phyloP scores from a whole-genome alignment of 495 filamentous ascomycete genomes.

The Annulohypoxylon stygium region DNA sequence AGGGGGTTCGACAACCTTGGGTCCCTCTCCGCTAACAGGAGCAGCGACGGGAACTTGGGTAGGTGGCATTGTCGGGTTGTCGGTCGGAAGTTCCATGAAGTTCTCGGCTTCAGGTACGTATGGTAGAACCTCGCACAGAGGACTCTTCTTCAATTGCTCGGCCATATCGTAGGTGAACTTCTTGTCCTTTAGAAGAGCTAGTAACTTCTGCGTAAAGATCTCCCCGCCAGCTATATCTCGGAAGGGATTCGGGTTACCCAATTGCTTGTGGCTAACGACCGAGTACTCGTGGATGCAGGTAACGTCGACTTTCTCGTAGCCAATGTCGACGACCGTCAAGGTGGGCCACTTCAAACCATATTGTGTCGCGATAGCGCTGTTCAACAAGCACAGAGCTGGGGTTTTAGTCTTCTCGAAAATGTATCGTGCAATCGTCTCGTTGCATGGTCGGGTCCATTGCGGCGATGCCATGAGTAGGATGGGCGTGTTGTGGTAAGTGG shows the following conservation, averaged over 20 bases:
- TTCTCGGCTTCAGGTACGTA: constrained; percentile 69
- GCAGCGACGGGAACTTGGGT: constrained; percentile 64
- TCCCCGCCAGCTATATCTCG: constrained; percentile 85
- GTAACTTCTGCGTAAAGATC: constrained; percentile 82
- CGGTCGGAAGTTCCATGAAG: constrained; percentile 67
- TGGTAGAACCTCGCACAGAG: constrained; percentile 89
- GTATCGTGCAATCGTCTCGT: constrained; percentile 86
- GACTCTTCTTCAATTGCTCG: constrained; percentile 91
- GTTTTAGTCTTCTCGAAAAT: constrained; percentile 97
- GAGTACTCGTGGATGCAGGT: constrained; percentile 86
- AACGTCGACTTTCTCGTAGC: constrained; percentile 89
- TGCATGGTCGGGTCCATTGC: constrained; percentile 84
- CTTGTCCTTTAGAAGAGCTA: constrained; percentile 74
- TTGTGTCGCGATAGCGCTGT: constrained; percentile 83
- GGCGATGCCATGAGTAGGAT: constrained; percentile 90
- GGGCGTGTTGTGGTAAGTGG: constrained; percentile 89
- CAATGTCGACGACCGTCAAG: constrained; percentile 89
- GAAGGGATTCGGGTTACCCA: constrained; percentile 62
- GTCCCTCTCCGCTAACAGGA: constrained; percentile 46
- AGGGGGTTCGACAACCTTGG: constrained; percentile 51
- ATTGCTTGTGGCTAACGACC: constrained; percentile 61
- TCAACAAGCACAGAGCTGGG: constrained; percentile 87
- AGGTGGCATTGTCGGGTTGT: constrained; percentile 69
- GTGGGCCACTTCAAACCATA: constrained; percentile 84
- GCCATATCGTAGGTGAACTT: constrained; percentile 89